These are phyloP conservation scores for Tetrahymena malaccensis DNA, from an alignment of 73 alveolate species.

Conservation along the genomic window DNA sequence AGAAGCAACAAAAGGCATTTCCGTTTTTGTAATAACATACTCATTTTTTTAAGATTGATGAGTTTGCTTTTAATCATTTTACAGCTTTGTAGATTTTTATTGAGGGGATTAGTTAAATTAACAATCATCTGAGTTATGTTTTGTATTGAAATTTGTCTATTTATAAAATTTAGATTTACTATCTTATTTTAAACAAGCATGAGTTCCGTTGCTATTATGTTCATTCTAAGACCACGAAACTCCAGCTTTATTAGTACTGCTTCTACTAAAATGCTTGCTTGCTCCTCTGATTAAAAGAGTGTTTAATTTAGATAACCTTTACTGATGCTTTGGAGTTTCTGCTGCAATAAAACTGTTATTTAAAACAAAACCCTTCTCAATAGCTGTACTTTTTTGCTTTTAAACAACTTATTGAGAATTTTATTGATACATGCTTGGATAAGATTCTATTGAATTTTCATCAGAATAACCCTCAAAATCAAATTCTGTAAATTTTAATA, in stretches of 20 bases:
- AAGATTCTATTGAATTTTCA: background rate
- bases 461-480: background rate
- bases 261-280: background rate
- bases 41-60: background rate
- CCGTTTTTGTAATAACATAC: background rate
- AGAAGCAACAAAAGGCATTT: background rate
- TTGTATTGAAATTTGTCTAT: background rate
- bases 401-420: background rate
- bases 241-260: background rate
- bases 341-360: background rate
- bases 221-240: background rate
- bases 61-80: background rate
- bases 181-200: background rate
- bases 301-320: background rate
- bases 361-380: background rate
- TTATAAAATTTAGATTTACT: background rate
- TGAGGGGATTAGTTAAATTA: background rate
- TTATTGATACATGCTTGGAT: background rate
- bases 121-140: background rate
- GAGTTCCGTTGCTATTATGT: background rate
- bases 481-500: background rate
- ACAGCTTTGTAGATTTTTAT: background rate
- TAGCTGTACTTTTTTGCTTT: background rate
- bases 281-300: background rate
- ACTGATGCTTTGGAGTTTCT: background rate